Base-by-base conservation (phyloP, 2,329 filamentous ascomycete genomes). In the Keithomyces neogunnii region DNA sequence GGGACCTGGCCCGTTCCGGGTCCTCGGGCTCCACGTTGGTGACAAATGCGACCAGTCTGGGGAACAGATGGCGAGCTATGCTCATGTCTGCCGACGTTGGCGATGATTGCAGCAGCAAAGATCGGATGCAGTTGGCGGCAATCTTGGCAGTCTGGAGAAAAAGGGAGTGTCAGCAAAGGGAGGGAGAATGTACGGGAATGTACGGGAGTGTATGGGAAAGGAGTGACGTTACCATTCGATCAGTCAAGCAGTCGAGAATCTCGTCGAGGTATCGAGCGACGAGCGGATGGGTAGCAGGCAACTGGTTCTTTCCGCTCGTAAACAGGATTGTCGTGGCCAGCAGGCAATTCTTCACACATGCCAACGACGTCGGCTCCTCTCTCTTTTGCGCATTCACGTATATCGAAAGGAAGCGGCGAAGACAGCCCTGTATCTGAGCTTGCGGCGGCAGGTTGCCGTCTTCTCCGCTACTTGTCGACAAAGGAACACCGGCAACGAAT, bases 311-410 rank as follows among this genome's bases (percentile, higher is more conserved):
- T 5, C 88, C 87, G 40, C 85, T 85, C 7, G 89, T 96, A 54
- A 99, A 84, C 7, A 99, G 78, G 53, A 99, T 87, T 0, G 93
- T 96, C 45, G 86, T 85, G 1, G 90, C 89, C 46, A 99, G 76
- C 4, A 99, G 80, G 4, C 86, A 88, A 63, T 97, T 99, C 73
- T 95, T 96, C 62, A 96, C 92, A 65, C 90, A 95, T 1, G 86
- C 75, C 29, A 99, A 75, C 3, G 90, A 89, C 4, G 86, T 84
- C 26, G 91, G 84, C 7, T 67, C 69, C 61, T 91, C 87, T 40
- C 88, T 80, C 64, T 84, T 88, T 67, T 91, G 88, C 0, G 85
- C 85, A 57, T 87, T 76, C 28, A 86, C 75, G 58, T 90, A 83
- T 50, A 95, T 93, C 19, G 85, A 81, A 29, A 96, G 70, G 73